Evolutionary conservation across 2,329 filamentous ascomycete genomes (phyloP), one percentile per base, ranked within the genome.

Genomic region (Colletotrichum graminicola): DNA sequence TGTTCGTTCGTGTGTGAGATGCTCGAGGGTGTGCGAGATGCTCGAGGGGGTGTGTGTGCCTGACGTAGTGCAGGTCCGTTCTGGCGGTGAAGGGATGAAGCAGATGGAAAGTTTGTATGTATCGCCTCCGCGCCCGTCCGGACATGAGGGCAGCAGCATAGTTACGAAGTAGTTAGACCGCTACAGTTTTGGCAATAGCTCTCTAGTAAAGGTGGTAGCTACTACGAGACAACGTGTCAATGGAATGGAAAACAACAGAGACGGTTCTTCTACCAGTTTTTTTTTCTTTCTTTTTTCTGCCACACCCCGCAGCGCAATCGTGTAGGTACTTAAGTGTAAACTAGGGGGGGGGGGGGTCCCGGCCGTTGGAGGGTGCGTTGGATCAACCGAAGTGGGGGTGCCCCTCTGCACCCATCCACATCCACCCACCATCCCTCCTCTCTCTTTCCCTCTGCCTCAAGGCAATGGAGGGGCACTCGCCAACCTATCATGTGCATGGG

Each of bases 51-150:
- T 43, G 54, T 47, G 45, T 59, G 54, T 59, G 43, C 62, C 51
- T 56, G 64, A 62, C 43, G 55, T 61, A 43, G 45, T 23, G 21
- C 45, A 47, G 32, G 64, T 54, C 60, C 60, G 45, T 16, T 62
- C 60, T 62, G 60, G 60, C 60, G 60, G 60, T 62, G 60, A 62
- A 52, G 60, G 60, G 47, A 62, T 52, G 60, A 32, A 45, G 60
- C 60, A 47, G 45, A 26, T 21, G 10, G 14, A 29, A 62, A 62
- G 47, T 39, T n/a, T 21, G 45, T 23, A n/a, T n/a, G 43, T 18
- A 39, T 62, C 59, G 54, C 34, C 32, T n/a, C 14, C 21, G 18
- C n/a, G 10, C 21, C 59, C 23, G 59, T 49, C 43, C 29, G 41
- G 43, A 51, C 59, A 36, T 21, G 14, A 45, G 43, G 41, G 41